Base-by-base conservation (phyloP, 305 asterid species). In the Solanum chacoense region DNA sequence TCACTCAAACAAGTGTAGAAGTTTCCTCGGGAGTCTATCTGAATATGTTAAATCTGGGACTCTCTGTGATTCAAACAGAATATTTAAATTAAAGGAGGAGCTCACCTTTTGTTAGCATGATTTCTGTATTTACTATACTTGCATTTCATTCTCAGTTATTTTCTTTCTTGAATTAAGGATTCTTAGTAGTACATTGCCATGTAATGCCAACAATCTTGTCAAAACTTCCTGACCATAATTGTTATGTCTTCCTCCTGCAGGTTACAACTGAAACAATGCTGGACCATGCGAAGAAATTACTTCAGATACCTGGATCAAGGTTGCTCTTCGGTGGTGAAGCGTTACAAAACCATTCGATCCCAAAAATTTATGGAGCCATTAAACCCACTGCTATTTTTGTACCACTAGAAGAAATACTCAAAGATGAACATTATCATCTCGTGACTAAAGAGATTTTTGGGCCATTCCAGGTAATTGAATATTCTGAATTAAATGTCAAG, bases 381-480 rank as follows among this genome's bases (percentile, higher is more conserved):
- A 94, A 91, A 94, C 99, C 99, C 5, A 97, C 99, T 89, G 99
- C 99, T 24, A 94, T 97, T 42, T 97, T 94, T 89, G 81, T 97
- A 87, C 99, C 99, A n/a, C 93, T 97, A 2, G 97, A 95, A 88
- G 98, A 97, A 92, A 95, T 97, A 78, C 81, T 95, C 75, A 95
- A 96, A 89, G 96, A 91, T 11, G 85, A 91, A 12, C 95, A 97
- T 90, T 97, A 92, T 74, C 95, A 90, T 88, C 95, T 97, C 20
- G 99, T 95, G 36, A 95, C 98, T 0, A 94, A 92, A 91, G 99
- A 97, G 93, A 94, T 95, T 14, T 97, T 96, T 78, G 99, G 99
- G n/a, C 99, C 99, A 11, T 96, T 97, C 92, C 99, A 96, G 98
- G 99, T 96, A 93, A 78, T 71, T 72, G 87, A 10, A 59, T 29